Base-by-base conservation (phyloP, 768 basidiomycete species). In the Leccinum obscurum region DNA sequence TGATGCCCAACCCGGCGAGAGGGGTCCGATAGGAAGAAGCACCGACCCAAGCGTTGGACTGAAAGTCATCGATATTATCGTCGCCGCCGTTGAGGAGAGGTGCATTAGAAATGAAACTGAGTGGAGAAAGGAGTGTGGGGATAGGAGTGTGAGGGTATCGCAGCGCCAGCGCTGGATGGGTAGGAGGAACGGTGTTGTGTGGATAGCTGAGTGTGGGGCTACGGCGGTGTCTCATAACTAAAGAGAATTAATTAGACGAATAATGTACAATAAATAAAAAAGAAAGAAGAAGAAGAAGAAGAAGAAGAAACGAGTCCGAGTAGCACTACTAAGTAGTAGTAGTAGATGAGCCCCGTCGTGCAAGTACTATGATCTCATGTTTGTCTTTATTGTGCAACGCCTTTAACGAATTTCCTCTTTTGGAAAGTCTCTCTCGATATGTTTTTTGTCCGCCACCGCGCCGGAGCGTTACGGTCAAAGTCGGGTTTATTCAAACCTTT, bases 141-240 rank as follows among this genome's bases (percentile, higher is more conserved):
- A 59, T 68, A 61, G 65, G 32, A 53, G 60, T 15, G 28, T 24
- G 54, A 20, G 55, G 3, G 28, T 62, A 61, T 60, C 65, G 74
- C 74, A 65, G 52, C 70, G 72, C 72, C 72, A 66, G 72, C 72
- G 74, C 52, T 67, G 72, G 67, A 60, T 63, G 62, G 17, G 64
- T 56, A 46, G 20, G 53, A 50, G 51, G 46, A 20, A 37, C 7
- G 6, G 4, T 44, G 37, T 44, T 30, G 11, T 60, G 68, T 61
- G 62, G 62, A 61, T 67, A 66, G 59, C 56, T 68, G 49, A 60
- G 61, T 39, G 70, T 72, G 14, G 68, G 61, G 32, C 61, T 65
- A 46, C 70, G 68, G 22, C 58, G 60, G 30, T 72, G 73, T 51
- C 57, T 63, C 73, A 73, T 72, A 67, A 65, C 44, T 59, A 4